Evolutionary conservation across 306 rosid genomes (phyloP).

Genomic region (Cucurbita maxima): DNA sequence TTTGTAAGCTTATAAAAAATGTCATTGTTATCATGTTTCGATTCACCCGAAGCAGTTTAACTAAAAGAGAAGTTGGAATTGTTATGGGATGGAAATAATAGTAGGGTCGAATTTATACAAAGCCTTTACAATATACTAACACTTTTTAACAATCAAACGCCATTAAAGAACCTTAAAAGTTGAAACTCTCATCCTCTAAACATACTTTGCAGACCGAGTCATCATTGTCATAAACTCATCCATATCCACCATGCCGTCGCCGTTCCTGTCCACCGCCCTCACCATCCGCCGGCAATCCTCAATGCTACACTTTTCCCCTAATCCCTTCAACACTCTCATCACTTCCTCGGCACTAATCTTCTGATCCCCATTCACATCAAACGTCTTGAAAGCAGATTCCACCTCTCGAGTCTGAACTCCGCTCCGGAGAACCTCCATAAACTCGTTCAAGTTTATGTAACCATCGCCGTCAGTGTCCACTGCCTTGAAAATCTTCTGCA

Average conservation of each 20-base stretch:
- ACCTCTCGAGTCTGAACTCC: slow-evolving; percentile 45
- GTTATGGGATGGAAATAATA: too few relatives aligned
- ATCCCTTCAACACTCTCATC: slow-evolving; percentile 33
- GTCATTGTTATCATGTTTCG: too few relatives aligned
- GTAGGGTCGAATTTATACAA: not conserved
- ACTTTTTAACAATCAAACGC: not conserved
- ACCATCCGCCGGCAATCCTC: slow-evolving; percentile 66
- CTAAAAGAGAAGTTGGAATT: not conserved
- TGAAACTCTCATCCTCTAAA: not conserved
- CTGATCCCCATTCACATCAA: slow-evolving; percentile 65
- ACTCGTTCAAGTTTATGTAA: slow-evolving; percentile 53
- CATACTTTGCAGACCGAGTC: slow-evolving; percentile 19
- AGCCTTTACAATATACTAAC: not conserved
- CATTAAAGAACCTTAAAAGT: not conserved
- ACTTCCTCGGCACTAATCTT: slow-evolving; percentile 80
- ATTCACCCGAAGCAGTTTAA: too few relatives aligned
- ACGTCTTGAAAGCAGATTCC: slow-evolving; percentile 41
- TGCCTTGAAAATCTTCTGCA: slow-evolving; percentile 43
- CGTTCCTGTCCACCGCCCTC: slow-evolving; percentile 56
- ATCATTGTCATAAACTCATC: slow-evolving; percentile 75
- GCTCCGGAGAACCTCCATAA: slow-evolving; percentile 55
- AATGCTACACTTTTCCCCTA: slow-evolving; percentile 62
- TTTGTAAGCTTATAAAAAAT: too few relatives aligned
- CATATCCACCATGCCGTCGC: slow-evolving; percentile 75
- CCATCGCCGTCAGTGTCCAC: slow-evolving; percentile 80